Evolutionary conservation across 768 basidiomycete species (phyloP).

Genomic region (Russula ochroleuca): DNA sequence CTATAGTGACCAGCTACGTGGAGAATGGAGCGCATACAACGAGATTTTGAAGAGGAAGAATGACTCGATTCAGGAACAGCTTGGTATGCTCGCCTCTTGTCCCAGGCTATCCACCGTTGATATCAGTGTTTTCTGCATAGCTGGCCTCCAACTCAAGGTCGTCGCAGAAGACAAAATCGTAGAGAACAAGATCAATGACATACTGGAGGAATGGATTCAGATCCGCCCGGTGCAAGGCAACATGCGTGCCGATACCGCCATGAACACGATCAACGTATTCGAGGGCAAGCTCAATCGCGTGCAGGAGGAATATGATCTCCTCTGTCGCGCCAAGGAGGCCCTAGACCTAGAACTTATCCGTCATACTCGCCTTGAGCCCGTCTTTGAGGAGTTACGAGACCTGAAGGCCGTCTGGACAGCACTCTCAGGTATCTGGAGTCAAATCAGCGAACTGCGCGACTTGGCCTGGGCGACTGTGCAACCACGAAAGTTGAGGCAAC

Average conservation of each 20-base stretch:
- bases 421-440: conserved; percentile 93
- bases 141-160: conserved; percentile 97
- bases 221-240: conserved; percentile 95
- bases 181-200: conserved; percentile 90
- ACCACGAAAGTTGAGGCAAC: conserved; percentile 90
- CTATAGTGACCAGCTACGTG: conserved; percentile 93
- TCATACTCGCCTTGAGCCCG: conserved; percentile 87
- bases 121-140: conserved; percentile 39
- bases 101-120: not conserved
- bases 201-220: conserved; percentile 90
- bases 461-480: conserved; percentile 88
- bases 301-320: conserved; percentile 92
- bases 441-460: conserved; percentile 85
- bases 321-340: conserved; percentile 95
- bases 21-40: conserved; percentile 98
- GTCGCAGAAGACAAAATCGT: conserved; percentile 99
- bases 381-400: conserved; percentile 92
- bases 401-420: conserved; percentile 99
- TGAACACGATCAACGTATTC: conserved; percentile 94
- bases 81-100: conserved; percentile 53
- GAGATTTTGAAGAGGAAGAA: conserved; percentile 98
- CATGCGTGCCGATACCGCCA: conserved; percentile 92
- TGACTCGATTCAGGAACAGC: conserved; percentile 96
- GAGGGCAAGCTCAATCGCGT: conserved; percentile 87
- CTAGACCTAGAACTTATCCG: conserved; percentile 87